Base-by-base conservation (phyloP, 148 eudicot genomes). In the Simmondsia chinensis region DNA sequence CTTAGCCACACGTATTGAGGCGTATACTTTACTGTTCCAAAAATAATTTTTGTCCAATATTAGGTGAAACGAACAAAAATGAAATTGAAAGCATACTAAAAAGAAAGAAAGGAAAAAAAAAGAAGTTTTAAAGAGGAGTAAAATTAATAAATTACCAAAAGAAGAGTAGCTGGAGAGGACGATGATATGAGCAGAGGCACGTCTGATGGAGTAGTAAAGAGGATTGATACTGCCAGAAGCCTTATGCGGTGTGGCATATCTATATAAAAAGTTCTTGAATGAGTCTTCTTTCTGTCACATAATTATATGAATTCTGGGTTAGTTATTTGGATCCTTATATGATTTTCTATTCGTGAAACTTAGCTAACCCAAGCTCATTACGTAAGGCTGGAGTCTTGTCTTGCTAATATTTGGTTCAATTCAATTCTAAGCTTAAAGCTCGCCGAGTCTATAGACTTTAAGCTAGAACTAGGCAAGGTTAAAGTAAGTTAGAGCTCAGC, bases 181-280 rank as follows among this genome's bases (percentile, higher is more conserved):
- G 18, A 79, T 79, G 39, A 79, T 70, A 33, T 79, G 19, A 0
- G 79, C 50, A 0, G 87, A 73, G 52, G 76, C 87, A 7, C 79
- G 59, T 44, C 72, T 80, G 42, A 80, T 57, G 7, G 87, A 75
- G 52, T 80, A 75, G 82, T 82, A 80, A 41, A 79, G 76, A 3
- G 87, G 82, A 34, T 71, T 62, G 23, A 76, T 75, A 17, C 87
- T 74, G n/a, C 46, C 52, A 36, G 59, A 33, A 4, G 53, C 43
- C 23, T 20, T 42, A 7, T 60, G 49, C 45, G 73, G 73, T 1
- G 39, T 49, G 22, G 32, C 59, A 51, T 50, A 61, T 1, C 73
- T 53, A 11, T 61, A 36, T 1, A 24, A 6, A 16, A 14, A 68
- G 7, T 68, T 54, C 49, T 68, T 68, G 30, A 61, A 68, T 0